Evolutionary conservation across 768 basidiomycete genomes (phyloP).

Genomic region (Lactarius hengduanensis): DNA sequence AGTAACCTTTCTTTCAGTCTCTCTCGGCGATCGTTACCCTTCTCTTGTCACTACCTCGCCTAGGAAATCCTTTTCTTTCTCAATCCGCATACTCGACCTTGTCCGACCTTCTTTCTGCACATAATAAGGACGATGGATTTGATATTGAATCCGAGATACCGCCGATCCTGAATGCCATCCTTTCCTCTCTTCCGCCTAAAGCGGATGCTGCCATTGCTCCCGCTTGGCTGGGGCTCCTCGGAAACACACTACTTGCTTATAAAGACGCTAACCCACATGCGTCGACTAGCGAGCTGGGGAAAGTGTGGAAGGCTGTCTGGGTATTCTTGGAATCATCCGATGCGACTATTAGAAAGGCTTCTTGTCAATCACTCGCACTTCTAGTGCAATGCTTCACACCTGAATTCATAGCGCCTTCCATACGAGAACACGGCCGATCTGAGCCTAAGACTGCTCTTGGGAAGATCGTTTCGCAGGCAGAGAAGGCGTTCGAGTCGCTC

Average conservation of each 20-base stretch:
- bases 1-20: constrained; percentile 47
- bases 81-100: constrained; percentile 85
- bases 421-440: constrained; percentile 43
- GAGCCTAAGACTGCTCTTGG: constrained; percentile 55
- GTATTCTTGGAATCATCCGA: constrained; percentile 74
- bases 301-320: constrained; percentile 77
- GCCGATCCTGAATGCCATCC: constrained; percentile 61
- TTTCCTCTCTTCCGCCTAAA: constrained; percentile 67
- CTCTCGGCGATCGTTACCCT: constrained; percentile 66
- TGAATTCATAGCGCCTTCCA: constrained; percentile 53
- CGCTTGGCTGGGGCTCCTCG: constrained; percentile 78
- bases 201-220: constrained; percentile 66
- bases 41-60: constrained; percentile 79
- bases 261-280: constrained; percentile 48
- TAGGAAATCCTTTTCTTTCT: constrained; percentile 87
- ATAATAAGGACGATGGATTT: constrained; percentile 49
- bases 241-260: constrained; percentile 68
- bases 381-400: constrained; percentile 72
- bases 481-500: constrained; percentile 69
- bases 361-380: constrained; percentile 59
- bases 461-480: constrained; percentile 60
- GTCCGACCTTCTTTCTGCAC: constrained; percentile 68
- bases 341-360: constrained; percentile 55
- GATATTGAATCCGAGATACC: constrained; percentile 53
- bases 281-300: constrained; percentile 53